Percentiles rank a stretch among this genome's conserved stretches.
phyloP scores from a whole-genome alignment of 2,329 filamentous ascomycete genomes.

The Penicillium olsonii region DNA sequence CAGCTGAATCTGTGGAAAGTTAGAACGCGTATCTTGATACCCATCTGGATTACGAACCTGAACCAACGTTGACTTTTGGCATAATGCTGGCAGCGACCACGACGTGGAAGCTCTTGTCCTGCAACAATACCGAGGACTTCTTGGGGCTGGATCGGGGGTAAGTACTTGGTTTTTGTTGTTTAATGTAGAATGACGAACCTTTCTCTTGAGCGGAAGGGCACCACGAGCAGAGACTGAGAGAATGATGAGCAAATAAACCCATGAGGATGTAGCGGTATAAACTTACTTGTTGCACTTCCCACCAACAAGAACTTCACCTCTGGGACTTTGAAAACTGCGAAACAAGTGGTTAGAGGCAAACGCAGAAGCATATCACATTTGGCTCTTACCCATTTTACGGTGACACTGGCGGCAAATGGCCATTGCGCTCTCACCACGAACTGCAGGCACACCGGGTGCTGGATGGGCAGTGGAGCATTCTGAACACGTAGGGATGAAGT shows the following conservation, averaged over 20 bases:
- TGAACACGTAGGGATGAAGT: slow-evolving; percentile 76
- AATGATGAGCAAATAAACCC: slow-evolving; percentile 6
- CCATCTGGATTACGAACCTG: slow-evolving; percentile 38
- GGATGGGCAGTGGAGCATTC: slow-evolving; percentile 71
- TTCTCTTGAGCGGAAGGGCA: slow-evolving; percentile 36
- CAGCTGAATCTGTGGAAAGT: slow-evolving; percentile 52
- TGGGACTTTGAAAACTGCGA: slow-evolving; percentile 67
- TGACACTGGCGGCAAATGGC: slow-evolving; percentile 81
- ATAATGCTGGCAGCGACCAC: slow-evolving; percentile 57
- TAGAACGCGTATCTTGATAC: slow-evolving; percentile 4
- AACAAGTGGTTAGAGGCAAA: not conserved
- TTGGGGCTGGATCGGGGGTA: slow-evolving; percentile 35
- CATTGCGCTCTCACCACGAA: slow-evolving; percentile 71
- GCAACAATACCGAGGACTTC: slow-evolving; percentile 58
- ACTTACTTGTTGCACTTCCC: slow-evolving; percentile 55
- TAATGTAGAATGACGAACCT: slow-evolving; percentile 30
- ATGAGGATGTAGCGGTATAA: not conserved
- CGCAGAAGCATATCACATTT: not conserved
- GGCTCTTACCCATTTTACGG: slow-evolving; percentile 65
- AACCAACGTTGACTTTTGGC: slow-evolving; percentile 60
- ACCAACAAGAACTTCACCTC: slow-evolving; percentile 77
- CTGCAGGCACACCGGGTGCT: slow-evolving; percentile 65
- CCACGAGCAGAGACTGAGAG: slow-evolving; percentile 30
- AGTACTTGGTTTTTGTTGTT: not conserved
- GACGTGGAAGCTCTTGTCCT: slow-evolving; percentile 55